Evolutionary conservation across 2,329 filamentous ascomycete species (phyloP).

Genomic region (Penicillium sp.): DNA sequence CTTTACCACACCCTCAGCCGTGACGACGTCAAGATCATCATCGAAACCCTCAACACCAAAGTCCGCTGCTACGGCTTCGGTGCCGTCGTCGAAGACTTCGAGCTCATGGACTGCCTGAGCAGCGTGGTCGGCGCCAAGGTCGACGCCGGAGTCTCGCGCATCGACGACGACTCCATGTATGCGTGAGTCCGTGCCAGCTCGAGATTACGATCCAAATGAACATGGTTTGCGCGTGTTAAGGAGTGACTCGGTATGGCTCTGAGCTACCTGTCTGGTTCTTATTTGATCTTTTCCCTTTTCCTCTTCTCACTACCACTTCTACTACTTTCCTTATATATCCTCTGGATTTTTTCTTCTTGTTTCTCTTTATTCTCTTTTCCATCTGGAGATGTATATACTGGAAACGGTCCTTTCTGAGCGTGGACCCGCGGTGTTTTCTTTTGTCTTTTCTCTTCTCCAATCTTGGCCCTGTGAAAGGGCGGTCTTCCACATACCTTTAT

Average conservation of each 20-base stretch:
- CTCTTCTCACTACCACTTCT: neutral
- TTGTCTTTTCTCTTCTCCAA: neutral
- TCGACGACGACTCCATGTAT: conserved; percentile 34
- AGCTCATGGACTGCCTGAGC: conserved; percentile 66
- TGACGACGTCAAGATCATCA: conserved; percentile 67
- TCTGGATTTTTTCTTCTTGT: neutral
- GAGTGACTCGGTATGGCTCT: neutral
- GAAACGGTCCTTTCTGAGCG: conserved; percentile 5
- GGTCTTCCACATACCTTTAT: neutral
- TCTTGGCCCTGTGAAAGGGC: neutral
- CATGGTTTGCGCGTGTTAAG: conserved; percentile 1
- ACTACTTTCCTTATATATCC: neutral
- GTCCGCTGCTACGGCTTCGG: conserved; percentile 86
- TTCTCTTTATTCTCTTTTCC: too few species aligned
- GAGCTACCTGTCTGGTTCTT: neutral
- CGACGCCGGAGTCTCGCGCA: conserved; percentile 24
- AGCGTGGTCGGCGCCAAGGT: conserved; percentile 54
- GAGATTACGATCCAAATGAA: conserved; percentile 11
- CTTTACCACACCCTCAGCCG: conserved; percentile 61
- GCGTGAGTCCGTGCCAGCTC: conserved; percentile 1
- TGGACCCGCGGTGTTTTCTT: conserved; percentile 4
- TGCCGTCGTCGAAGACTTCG: conserved; percentile 65
- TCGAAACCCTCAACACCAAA: conserved; percentile 70
- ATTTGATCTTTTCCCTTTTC: neutral
- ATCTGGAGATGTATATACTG: conserved; percentile 8